Percentiles rank a stretch among this genome's conserved stretches.
Conservation (phyloP, 108 stramenopile species). For the Skeletonema costatum region DNA sequence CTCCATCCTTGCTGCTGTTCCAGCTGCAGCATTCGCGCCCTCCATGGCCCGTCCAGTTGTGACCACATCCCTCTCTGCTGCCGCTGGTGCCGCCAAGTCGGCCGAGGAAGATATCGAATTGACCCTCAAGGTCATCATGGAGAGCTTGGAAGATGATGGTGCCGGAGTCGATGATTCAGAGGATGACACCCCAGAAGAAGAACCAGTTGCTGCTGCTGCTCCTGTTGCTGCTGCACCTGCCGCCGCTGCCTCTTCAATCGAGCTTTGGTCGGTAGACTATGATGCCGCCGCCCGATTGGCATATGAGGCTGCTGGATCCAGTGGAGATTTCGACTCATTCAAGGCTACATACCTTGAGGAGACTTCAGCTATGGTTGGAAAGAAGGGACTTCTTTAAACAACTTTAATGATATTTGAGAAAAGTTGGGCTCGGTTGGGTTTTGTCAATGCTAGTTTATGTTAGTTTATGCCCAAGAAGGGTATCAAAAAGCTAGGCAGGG, state of each 20-base stretch:
- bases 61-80: slow-evolving; percentile 11
- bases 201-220: slow-evolving; percentile 11
- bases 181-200: slow-evolving; percentile 16
- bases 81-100: slow-evolving; percentile 44
- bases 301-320: slow-evolving; percentile 51
- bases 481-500: not conserved
- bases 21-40: slow-evolving; percentile 38
- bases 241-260: slow-evolving; percentile 24
- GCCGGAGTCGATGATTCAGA: slow-evolving; percentile 39
- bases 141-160: slow-evolving; percentile 26
- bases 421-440: not conserved
- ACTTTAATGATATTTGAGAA: not conserved
- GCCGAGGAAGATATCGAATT: slow-evolving; percentile 67
- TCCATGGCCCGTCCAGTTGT: slow-evolving; percentile 8
- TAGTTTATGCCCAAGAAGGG: not conserved
- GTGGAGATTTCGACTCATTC: slow-evolving; percentile 56
- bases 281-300: slow-evolving; percentile 60
- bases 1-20: slow-evolving; percentile 28
- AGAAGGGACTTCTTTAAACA: slow-evolving; percentile 33
- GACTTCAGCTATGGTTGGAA: slow-evolving; percentile 43
- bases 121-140: slow-evolving; percentile 59
- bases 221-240: slow-evolving; percentile 4
- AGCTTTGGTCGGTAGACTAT: slow-evolving; percentile 50
- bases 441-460: not conserved
- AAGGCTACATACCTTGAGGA: slow-evolving; percentile 59